Conservation (phyloP, 2,329 filamentous ascomycete genomes). For the Phialophora macrospora region DNA sequence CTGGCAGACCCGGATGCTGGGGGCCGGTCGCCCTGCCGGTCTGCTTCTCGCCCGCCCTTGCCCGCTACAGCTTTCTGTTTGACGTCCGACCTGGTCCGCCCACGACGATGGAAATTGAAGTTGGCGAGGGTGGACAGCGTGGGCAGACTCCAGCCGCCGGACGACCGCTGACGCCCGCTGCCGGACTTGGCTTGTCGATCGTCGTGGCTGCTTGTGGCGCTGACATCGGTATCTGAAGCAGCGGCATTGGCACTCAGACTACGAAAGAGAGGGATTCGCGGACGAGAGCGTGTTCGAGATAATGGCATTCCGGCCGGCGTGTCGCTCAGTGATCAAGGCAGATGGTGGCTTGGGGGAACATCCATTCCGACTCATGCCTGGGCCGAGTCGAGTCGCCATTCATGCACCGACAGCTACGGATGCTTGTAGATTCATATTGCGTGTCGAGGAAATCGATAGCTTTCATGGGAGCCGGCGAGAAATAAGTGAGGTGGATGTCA, state of each 20-base stretch:
- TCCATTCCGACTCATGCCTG: constrained; percentile 5
- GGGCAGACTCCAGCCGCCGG: constrained; percentile 22
- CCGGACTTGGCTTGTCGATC: constrained; percentile 5
- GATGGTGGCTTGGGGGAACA: background rate
- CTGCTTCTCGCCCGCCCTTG: background rate
- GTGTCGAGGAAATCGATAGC: background rate
- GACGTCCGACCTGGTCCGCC: constrained; percentile 19
- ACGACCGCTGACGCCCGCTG: constrained; percentile 13
- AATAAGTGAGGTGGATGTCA: background rate
- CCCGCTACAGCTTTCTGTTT: constrained; percentile 18
- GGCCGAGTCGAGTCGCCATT: background rate
- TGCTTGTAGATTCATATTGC: background rate
- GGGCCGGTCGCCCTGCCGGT: background rate
- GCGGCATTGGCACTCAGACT: constrained; percentile 32
- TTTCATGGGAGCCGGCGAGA: background rate
- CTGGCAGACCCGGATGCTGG: background rate
- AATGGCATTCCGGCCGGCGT: constrained; percentile 28
- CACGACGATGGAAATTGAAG: constrained; percentile 23
- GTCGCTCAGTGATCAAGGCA: constrained; percentile 3
- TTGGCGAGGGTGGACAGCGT: constrained; percentile 21
- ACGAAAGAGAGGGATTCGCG: constrained; percentile 30
- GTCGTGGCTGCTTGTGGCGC: constrained; percentile 10
- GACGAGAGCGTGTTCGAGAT: constrained; percentile 22
- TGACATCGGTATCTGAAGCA: constrained; percentile 10
- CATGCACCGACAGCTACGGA: background rate